phyloP scores from a whole-genome alignment of 441 rosid species.

The Macaranga tanarius region DNA sequence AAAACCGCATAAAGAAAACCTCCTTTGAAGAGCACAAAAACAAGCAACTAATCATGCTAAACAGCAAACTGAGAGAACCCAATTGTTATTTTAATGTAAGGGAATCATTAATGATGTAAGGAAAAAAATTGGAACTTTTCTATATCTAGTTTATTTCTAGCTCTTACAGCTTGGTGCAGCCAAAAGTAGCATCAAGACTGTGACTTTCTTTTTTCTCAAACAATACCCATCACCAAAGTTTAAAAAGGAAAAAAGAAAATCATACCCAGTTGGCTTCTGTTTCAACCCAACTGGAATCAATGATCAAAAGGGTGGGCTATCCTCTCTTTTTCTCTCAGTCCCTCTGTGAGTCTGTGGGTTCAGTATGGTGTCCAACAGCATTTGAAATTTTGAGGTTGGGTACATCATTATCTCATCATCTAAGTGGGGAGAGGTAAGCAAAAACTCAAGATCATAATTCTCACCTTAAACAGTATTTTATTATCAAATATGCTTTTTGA shows the following conservation, averaged over 20 bases:
- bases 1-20: conserved; percentile 22
- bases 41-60: conserved; percentile 48
- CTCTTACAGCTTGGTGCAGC: conserved; percentile 36
- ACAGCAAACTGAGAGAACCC: conserved; percentile 47
- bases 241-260: conserved; percentile 15
- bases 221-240: conserved; percentile 23
- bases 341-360: conserved; percentile 11
- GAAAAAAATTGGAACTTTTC: conserved; percentile 36
- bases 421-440: conserved; percentile 44
- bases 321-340: conserved; percentile 21
- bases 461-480: conserved; percentile 4
- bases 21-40: conserved; percentile 29
- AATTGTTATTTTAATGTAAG: conserved; percentile 42
- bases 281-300: conserved; percentile 56
- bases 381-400: conserved; percentile 39
- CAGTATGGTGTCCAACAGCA: conserved; percentile 40
- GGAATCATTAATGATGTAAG: conserved; percentile 54
- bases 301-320: conserved; percentile 33
- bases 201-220: conserved; percentile 35
- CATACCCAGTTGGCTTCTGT: conserved; percentile 48
- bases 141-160: conserved; percentile 25
- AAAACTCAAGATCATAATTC: conserved; percentile 32
- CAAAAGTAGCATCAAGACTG: conserved; percentile 38
- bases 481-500: neutral
- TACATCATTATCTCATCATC: conserved; percentile 89